Conservation (phyloP, 495 filamentous ascomycete genomes). For the Margaritispora aquatica region DNA sequence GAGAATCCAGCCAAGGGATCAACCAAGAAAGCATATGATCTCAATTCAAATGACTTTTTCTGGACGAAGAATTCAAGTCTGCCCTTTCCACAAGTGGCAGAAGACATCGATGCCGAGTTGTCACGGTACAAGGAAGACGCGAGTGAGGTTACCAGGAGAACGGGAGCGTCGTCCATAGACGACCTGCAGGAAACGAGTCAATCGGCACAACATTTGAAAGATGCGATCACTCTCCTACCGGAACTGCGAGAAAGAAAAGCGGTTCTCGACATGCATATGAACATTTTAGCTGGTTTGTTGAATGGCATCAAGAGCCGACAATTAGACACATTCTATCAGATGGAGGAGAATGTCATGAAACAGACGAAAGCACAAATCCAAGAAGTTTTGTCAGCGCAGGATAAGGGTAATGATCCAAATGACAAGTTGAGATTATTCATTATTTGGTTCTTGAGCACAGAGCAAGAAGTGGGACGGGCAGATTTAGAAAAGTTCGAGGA, state of each 20-base stretch:
- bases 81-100: slow-evolving; percentile 94
- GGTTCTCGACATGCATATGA: slow-evolving; percentile 97
- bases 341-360: slow-evolving; percentile 91
- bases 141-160: slow-evolving; percentile 89
- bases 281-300: slow-evolving; percentile 80
- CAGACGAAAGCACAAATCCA: slow-evolving; percentile 86
- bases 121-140: slow-evolving; percentile 95
- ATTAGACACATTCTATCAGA: slow-evolving; percentile 91
- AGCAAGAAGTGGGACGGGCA: slow-evolving; percentile 72
- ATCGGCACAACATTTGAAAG: slow-evolving; percentile 90
- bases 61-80: slow-evolving; percentile 91
- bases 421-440: slow-evolving; percentile 93
- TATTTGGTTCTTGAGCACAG: slow-evolving; percentile 96
- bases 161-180: slow-evolving; percentile 87
- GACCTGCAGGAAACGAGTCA: slow-evolving; percentile 85
- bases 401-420: slow-evolving; percentile 74
- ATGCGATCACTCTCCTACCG: slow-evolving; percentile 86
- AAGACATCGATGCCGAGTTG: slow-evolving; percentile 90
- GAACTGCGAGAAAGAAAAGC: slow-evolving; percentile 90
- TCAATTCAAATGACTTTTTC: slow-evolving; percentile 91
- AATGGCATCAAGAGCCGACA: slow-evolving; percentile 92
- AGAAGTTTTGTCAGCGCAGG: slow-evolving; percentile 73
- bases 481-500: slow-evolving; percentile 89
- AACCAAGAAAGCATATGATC: slow-evolving; percentile 80
- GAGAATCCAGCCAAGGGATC: slow-evolving; percentile 60